Evolutionary conservation across 2,329 filamentous ascomycete genomes (phyloP), one percentile per base, ranked within the genome.

Genomic region (Stylonectria norvegica): DNA sequence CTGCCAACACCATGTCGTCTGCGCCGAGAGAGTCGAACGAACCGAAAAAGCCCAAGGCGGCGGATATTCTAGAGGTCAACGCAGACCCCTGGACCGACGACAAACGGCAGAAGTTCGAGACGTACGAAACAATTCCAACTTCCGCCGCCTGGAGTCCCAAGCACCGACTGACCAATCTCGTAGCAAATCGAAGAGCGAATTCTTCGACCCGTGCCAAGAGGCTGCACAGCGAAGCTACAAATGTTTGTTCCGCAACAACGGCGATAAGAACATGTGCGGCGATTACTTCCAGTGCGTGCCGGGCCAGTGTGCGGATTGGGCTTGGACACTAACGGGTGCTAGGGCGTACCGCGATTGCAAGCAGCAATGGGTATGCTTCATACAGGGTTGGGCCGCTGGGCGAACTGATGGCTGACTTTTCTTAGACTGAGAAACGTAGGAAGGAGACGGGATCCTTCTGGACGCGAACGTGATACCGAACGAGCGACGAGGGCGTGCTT

Each of bases 281-380:
- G 91, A 97, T 64, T 97, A 94, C 62, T 97, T 98, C 61, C 88
- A 96, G 89, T 96, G 63, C 67, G 86, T 67, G 43, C 29, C 12
- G 0, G 5, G 20, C 15, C 6, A 7, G 4, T 4, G 7, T 12
- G 35, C 22, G 17, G 12, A 2, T 17, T 3, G 16, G 11, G 27
- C 7, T 29, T 5, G n/a, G 19, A 8, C 28, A 45, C 52, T 62
- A 40, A 61, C 35, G 5, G n/a, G 12, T 14, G 17, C 6, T 50
- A 95, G 89, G 67, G 89, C 89, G 36, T 97, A 96, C 65, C 81
- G 89, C 43, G 89, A 94, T 48, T 97, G 91, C 68, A 96, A 96
- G 66, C 90, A 95, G 69, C 78, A 83, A 71, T 96, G 90, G 90
- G 89, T 95, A 75, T 17, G 55, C 45, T 29, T 1, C 10, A 16